Base-by-base conservation (phyloP, 2,329 filamentous ascomycete species). In the Arthrobotrys conoides region DNA sequence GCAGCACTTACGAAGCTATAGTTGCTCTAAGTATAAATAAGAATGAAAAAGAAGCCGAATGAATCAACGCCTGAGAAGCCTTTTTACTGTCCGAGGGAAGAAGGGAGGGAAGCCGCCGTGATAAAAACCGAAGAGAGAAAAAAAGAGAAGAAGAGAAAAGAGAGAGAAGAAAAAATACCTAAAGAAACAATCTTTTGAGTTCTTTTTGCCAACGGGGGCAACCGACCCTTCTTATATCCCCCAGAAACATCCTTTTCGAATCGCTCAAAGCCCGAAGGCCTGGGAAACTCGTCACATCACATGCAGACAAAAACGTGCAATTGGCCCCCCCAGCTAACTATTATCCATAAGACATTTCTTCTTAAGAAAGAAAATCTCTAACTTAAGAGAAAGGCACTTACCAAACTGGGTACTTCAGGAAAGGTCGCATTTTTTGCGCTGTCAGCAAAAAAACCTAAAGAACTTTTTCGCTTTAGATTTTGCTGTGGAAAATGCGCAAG, bases 111-210 rank as follows among this genome's bases (percentile, higher is more conserved):
- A 51, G 22, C 48, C 20, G 22, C 48, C 48, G 48, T 51, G 22
- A 41, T 2, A 41, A 41, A 41, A 41, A 1, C 12, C 3, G 38
- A 41, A 14, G 38, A 38, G 16, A 20, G n/a, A 59, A 30, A 59
- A 59, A 22, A 38, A 18, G 38, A 20, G 33, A 36, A n/a, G 27
- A n/a, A n/a, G 9, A 53, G 22, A 57, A 20, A 5, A 24, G 36
- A 61, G 24, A 10, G 53, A 41, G 33, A 57, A 41, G 33, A 38
- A 16, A 61, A 61, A 61, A 61, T 61, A 44, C 57, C 57, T 61
- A 61, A 61, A 61, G 57, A 61, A 61, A 61, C n/a, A 24, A 59
- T 36, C 18, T 57, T n/a, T n/a, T 61, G 57, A 61, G 57, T 41
- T 44, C 57, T 61, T 61, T 61, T 61, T 61, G 57, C 57, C 57